phyloP scores from a whole-genome alignment of 2,329 filamentous ascomycete genomes.

The Fusarium beomiforme region DNA sequence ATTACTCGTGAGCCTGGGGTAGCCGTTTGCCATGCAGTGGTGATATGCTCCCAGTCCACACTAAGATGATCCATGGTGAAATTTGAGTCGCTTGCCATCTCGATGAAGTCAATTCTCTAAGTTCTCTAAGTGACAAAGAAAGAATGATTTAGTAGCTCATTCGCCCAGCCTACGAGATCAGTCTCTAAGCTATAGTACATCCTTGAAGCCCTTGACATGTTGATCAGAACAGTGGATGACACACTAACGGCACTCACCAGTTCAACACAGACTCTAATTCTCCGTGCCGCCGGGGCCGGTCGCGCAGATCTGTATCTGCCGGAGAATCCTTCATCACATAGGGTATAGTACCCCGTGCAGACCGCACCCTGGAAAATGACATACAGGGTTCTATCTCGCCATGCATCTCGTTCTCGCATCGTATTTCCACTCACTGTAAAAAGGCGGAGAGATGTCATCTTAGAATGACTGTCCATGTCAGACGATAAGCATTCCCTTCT shows the following conservation, averaged over 20 bases:
- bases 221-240: neutral
- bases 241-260: neutral
- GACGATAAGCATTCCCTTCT: neutral
- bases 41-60: neutral
- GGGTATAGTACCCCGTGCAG: neutral
- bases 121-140: neutral
- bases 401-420: no score
- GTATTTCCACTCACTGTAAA: neutral
- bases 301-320: neutral
- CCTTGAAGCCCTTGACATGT: accelerated
- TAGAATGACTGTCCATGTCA: neutral
- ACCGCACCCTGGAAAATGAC: neutral
- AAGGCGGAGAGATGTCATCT: neutral
- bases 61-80: neutral
- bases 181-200: neutral
- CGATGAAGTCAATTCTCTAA: no score
- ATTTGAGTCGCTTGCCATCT: neutral
- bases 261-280: neutral
- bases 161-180: neutral
- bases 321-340: neutral
- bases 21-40: neutral
- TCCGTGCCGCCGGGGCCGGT: neutral
- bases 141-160: accelerated
- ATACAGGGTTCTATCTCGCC: neutral
- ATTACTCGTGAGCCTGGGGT: neutral